phyloP scores from a whole-genome alignment of 1,284 basidiomycete species.

The Coniferiporia weirii region DNA sequence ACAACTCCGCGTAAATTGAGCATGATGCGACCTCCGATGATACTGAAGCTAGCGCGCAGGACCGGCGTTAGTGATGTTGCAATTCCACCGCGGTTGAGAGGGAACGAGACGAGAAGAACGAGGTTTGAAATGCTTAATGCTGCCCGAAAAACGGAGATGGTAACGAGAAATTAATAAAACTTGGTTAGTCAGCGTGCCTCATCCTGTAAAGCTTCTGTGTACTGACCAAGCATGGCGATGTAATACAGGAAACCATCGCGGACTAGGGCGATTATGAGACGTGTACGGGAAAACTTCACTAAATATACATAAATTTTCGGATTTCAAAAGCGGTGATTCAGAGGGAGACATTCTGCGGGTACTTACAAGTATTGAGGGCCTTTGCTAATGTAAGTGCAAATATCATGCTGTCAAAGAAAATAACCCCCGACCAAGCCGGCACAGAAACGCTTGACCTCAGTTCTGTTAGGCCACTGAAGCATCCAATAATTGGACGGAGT shows the following conservation, averaged over 20 bases:
- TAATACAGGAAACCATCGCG: constrained; percentile 13
- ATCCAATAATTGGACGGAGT: no score
- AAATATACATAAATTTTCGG: neutral
- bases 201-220: neutral
- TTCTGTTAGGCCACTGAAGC: neutral
- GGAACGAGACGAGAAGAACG: neutral
- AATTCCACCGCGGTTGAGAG: neutral
- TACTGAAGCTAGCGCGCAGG: constrained; percentile 4
- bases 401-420: constrained; percentile 5
- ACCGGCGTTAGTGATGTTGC: neutral
- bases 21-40: constrained; percentile 5
- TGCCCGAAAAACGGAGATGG: neutral
- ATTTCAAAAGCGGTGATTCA: neutral
- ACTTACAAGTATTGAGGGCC: neutral
- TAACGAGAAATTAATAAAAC: neutral
- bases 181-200: neutral
- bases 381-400: neutral
- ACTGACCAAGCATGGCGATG: constrained; percentile 4
- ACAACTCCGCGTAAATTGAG: constrained; percentile 1
- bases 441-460: neutral
- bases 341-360: neutral
- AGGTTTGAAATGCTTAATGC: constrained; percentile 2
- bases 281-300: neutral
- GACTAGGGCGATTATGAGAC: neutral
- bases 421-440: constrained; percentile 6